Evolutionary conservation across 2,329 filamentous ascomycete species (phyloP).

Genomic region (Lasiodiplodia citricola): DNA sequence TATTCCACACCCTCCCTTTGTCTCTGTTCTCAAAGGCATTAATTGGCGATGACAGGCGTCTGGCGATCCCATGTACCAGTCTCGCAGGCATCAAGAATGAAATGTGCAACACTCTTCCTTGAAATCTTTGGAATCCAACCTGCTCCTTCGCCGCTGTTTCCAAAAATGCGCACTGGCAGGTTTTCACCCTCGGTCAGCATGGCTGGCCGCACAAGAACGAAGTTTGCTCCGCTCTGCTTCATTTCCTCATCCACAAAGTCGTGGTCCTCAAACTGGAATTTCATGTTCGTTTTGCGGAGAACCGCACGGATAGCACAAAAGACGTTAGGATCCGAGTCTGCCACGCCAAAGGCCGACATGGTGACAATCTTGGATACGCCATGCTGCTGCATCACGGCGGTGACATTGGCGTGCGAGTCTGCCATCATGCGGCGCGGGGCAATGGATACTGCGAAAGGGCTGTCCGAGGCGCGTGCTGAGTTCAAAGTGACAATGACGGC

Average conservation of each 20-base stretch:
- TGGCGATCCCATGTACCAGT: constrained; percentile 47
- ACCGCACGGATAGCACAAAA: constrained; percentile 50
- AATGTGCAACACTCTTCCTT: constrained; percentile 52
- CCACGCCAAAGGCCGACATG: constrained; percentile 58
- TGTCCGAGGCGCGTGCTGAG: constrained; percentile 53
- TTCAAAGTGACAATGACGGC: constrained; percentile 58
- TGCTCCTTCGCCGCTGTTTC: constrained; percentile 51
- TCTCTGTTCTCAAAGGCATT: background rate
- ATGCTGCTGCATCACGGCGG: constrained; percentile 46
- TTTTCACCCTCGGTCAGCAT: constrained; percentile 50
- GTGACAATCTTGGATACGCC: constrained; percentile 52
- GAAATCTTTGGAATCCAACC: constrained; percentile 45
- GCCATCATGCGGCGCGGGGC: constrained; percentile 55
- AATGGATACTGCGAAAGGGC: constrained; percentile 54
- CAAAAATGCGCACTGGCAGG: constrained; percentile 46
- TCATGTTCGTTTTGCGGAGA: constrained; percentile 56
- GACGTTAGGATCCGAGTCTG: constrained; percentile 51
- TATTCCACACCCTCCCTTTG: background rate
- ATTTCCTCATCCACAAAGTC: constrained; percentile 52
- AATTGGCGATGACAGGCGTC: constrained; percentile 56
- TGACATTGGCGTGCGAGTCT: constrained; percentile 46
- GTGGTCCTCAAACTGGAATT: constrained; percentile 55
- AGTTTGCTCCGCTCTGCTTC: constrained; percentile 43
- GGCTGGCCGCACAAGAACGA: constrained; percentile 53
- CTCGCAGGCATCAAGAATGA: constrained; percentile 53